Conservation (phyloP, 2,329 filamentous ascomycete genomes). For the Falciphora oryzae region DNA sequence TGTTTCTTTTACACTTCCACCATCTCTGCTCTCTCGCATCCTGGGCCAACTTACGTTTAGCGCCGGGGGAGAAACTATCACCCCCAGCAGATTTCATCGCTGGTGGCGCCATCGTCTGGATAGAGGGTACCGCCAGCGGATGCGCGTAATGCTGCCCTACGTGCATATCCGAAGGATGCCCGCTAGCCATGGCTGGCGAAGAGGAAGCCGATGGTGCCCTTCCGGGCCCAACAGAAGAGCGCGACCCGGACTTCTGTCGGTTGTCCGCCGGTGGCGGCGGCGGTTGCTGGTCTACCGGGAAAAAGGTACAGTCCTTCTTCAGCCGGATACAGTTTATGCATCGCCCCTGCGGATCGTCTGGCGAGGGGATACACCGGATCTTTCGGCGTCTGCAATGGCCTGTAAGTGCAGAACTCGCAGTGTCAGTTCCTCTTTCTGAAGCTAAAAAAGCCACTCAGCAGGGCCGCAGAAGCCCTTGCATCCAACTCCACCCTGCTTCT, state of each 20-base stretch:
- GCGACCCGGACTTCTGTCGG: slow-evolving; percentile 35
- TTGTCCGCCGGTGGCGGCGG: slow-evolving; percentile 36
- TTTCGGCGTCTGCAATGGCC: slow-evolving; percentile 90
- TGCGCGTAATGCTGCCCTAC: slow-evolving; percentile 34
- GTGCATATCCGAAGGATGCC: slow-evolving; percentile 35
- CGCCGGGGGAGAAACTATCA: slow-evolving; percentile 32
- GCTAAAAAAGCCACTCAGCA: not conserved
- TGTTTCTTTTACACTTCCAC: not conserved
- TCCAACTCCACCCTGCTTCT: not conserved
- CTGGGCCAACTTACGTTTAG: slow-evolving; percentile 34
- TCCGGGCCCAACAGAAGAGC: slow-evolving; percentile 30
- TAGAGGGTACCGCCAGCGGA: slow-evolving; percentile 36
- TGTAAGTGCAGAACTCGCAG: slow-evolving; percentile 31
- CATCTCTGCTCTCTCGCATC: not conserved
- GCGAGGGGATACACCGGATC: slow-evolving; percentile 79
- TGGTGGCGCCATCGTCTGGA: slow-evolving; percentile 39
- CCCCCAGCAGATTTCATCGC: slow-evolving; percentile 32
- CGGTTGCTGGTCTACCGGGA: slow-evolving; percentile 74
- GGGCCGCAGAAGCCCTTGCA: not conserved
- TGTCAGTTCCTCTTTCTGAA: not conserved
- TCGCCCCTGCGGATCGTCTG: slow-evolving; percentile 65
- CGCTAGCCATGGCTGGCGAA: slow-evolving; percentile 40
- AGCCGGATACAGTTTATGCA: slow-evolving; percentile 91
- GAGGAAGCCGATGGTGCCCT: slow-evolving; percentile 40
- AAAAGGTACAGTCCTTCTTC: slow-evolving; percentile 92